These are phyloP conservation scores for Oryza brachyantha DNA, from an alignment of 176 grass and related monocot species.

Conservation along the genomic window DNA sequence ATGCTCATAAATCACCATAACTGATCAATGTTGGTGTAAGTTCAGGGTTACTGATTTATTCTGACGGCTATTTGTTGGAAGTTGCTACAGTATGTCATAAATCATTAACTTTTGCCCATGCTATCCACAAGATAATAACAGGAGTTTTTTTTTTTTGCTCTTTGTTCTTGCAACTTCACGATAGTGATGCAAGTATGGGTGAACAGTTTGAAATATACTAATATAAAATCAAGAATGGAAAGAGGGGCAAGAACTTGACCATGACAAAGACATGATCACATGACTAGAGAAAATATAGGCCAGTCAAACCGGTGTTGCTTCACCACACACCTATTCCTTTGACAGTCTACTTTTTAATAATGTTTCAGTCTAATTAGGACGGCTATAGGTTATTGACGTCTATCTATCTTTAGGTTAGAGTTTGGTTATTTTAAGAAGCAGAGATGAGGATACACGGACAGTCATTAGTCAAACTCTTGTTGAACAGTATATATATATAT, in stretches of 20 bases:
- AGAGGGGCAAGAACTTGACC: background rate
- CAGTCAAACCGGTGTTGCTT: background rate
- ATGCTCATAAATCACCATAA: background rate
- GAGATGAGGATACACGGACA: background rate
- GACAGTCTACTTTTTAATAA: background rate
- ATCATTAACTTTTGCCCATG: background rate
- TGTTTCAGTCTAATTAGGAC: constrained; percentile 9
- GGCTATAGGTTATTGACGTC: constrained; percentile 1
- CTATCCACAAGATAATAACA: background rate
- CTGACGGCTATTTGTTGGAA: constrained; percentile 11
- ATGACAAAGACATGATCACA: constrained; percentile 11
- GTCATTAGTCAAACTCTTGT: background rate
- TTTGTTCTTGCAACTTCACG: background rate
- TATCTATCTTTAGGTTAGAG: background rate
- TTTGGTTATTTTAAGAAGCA: background rate
- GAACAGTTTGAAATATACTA: background rate
- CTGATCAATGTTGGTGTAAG: background rate
- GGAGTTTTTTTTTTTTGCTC: background rate
- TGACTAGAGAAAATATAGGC: background rate
- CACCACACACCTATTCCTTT: background rate
- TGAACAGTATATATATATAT: background rate
- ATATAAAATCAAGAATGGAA: background rate
- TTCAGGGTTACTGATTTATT: background rate
- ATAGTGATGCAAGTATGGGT: background rate
- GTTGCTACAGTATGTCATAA: constrained; percentile 6